Evolutionary conservation across 345 rosid genomes (phyloP).

Genomic region (Barbarea vulgaris): DNA sequence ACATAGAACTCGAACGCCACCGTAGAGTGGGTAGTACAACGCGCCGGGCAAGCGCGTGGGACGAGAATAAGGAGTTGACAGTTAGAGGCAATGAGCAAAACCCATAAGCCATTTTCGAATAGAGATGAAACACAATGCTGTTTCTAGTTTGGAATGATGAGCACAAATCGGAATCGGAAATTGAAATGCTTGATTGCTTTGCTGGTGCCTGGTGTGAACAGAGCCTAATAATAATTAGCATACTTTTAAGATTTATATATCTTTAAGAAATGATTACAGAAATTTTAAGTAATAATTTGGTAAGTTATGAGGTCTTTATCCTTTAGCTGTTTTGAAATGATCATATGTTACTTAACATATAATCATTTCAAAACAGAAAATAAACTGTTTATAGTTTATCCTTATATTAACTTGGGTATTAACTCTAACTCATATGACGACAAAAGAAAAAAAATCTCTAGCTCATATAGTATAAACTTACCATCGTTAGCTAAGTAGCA

Average conservation of each 20-base stretch:
- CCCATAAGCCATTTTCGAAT: slow-evolving; percentile 30
- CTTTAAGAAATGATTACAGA: no score
- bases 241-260: no score
- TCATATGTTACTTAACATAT: no score
- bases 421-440: no score
- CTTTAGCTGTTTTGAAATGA: no score
- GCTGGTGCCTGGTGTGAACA: neutral
- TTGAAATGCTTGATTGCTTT: neutral
- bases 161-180: neutral
- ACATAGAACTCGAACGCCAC: slow-evolving; percentile 11
- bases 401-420: no score
- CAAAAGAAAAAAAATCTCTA: no score
- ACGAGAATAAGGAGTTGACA: slow-evolving; percentile 18
- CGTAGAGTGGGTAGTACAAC: slow-evolving; percentile 4
- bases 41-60: slow-evolving; percentile 7
- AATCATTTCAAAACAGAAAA: no score
- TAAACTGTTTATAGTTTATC: no score
- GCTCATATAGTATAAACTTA: no score
- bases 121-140: slow-evolving; percentile 13
- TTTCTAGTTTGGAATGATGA: neutral
- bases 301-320: neutral
- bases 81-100: slow-evolving; percentile 6
- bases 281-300: neutral
- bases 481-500: no score
- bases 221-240: no score